Conservation (phyloP, 768 basidiomycete species). For the Tricholoma furcatifolium region DNA sequence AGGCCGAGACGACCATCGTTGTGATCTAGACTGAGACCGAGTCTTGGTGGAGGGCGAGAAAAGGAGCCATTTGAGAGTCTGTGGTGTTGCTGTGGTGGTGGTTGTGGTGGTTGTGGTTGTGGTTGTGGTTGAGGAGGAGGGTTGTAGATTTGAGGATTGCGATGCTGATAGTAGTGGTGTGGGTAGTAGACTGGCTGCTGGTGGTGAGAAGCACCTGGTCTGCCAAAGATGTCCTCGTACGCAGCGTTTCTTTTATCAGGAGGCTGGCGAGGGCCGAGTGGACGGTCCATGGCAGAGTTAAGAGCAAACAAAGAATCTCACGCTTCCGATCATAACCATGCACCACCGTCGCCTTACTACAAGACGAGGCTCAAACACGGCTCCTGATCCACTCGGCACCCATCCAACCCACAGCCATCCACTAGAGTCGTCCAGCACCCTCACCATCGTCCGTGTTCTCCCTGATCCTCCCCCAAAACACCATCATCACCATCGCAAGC, state of each 20-base stretch:
- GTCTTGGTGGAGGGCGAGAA: conserved; percentile 31
- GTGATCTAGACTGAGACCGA: conserved; percentile 45
- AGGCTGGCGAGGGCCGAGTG: conserved; percentile 54
- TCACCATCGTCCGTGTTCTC: conserved; percentile 74
- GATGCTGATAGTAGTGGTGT: conserved; percentile 19
- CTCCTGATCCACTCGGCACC: conserved; percentile 64
- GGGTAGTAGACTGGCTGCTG: conserved; percentile 25
- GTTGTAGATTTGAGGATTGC: neutral
- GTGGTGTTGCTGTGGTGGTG: too few species aligned
- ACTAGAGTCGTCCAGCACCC: conserved; percentile 56
- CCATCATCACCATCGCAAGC: conserved; percentile 16
- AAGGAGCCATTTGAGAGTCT: neutral
- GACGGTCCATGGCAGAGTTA: conserved; percentile 39
- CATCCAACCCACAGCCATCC: conserved; percentile 54
- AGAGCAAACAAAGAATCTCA: conserved; percentile 15
- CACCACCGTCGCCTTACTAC: too few species aligned
- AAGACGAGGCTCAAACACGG: conserved; percentile 61
- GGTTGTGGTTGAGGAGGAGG: conserved; percentile 37
- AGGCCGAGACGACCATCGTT: conserved; percentile 59
- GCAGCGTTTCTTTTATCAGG: conserved; percentile 79
- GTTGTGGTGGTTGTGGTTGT: too few species aligned
- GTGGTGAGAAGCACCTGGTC: conserved; percentile 59
- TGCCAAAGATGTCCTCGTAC: conserved; percentile 86
- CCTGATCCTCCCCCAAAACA: conserved; percentile 23
- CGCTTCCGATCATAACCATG: conserved; percentile 7